Base-by-base conservation (phyloP, 2,329 filamentous ascomycete species). In the Colletotrichum sidae region DNA sequence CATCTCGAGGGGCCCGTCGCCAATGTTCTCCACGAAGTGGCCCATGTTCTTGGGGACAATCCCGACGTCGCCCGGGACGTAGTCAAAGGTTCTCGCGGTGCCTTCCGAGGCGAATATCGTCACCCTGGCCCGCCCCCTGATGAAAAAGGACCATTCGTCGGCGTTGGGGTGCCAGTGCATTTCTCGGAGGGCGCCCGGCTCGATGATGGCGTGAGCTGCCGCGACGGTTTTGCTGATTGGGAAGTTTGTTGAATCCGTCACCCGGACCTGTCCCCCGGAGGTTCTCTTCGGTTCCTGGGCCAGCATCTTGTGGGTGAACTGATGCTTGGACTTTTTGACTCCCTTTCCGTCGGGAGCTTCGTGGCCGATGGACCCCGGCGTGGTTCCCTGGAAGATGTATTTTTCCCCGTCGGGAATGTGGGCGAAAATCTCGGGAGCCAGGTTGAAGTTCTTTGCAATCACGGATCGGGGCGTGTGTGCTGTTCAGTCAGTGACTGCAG, bases 141-240 rank as follows among this genome's bases (percentile, higher is more conserved):
- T 86, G 80, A 94, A 93, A 77, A 92, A 94, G 7, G 88, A 91
- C 91, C 91, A 94, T 75, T 94, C 91, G 71, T 94, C 92, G 8
- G 90, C 90, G 47, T 87, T 88, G 0, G 91, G 90, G 72, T 94
- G 92, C 92, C 92, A 94, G 79, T 94, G 92, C 84, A 94, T 93
- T 78, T 93, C 91, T 6, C 91, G 86, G 73, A 94, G 81, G 0
- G 89, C 90, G 8, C 90, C 90, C 0, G 91, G 91, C 65, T 90
- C 81, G 60, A 94, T 91, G 42, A 86, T 85, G 12, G 92, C 85
- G 70, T 93, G 85, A 1, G 90, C 92, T 0, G 91, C 91, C 0
- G 91, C 90, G 33, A 94, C 85, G 0, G 89, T 91, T 75, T 87
- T 89, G 44, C 91, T 91, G 65, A 93, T 85, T 33, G 88, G 87